Percentiles rank a stretch among this genome's conserved stretches.
Conservation (phyloP, 2,329 filamentous ascomycete genomes). For the Penicillium brasilianum region DNA sequence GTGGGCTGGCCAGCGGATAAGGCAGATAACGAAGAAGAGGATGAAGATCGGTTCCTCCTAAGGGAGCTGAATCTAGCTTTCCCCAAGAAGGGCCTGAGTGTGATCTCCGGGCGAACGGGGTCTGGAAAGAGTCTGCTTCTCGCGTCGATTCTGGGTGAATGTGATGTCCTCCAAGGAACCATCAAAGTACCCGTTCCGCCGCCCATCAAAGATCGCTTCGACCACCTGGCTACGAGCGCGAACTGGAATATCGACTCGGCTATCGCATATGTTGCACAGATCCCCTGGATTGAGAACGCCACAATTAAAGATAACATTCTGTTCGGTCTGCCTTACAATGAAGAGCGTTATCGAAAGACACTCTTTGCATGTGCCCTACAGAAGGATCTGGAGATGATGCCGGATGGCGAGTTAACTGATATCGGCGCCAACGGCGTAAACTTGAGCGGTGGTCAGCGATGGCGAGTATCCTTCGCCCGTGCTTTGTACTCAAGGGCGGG, state of each 20-base stretch:
- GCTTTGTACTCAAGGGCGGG: slow-evolving; percentile 80
- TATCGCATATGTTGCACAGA: slow-evolving; percentile 77
- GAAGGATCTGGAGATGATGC: slow-evolving; percentile 76
- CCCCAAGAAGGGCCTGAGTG: slow-evolving; percentile 70
- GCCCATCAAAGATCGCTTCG: slow-evolving; percentile 57
- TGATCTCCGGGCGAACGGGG: slow-evolving; percentile 78
- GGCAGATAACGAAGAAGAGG: slow-evolving; percentile 55
- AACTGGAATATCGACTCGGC: slow-evolving; percentile 48
- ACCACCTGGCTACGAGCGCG: slow-evolving; percentile 68
- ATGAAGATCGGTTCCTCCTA: slow-evolving; percentile 67
- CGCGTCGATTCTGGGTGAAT: slow-evolving; percentile 75
- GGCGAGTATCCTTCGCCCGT: slow-evolving; percentile 78
- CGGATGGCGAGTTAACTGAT: slow-evolving; percentile 78
- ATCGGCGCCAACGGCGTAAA: slow-evolving; percentile 87
- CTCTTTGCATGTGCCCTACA: slow-evolving; percentile 73
- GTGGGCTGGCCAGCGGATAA: slow-evolving; percentile 76
- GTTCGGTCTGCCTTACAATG: slow-evolving; percentile 73
- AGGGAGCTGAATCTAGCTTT: slow-evolving; percentile 69
- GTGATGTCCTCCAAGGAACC: slow-evolving; percentile 68
- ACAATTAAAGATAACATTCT: slow-evolving; percentile 78
- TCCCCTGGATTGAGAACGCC: slow-evolving; percentile 84
- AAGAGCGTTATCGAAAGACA: slow-evolving; percentile 72
- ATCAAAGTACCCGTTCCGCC: slow-evolving; percentile 55
- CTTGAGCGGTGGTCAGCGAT: slow-evolving; percentile 80
- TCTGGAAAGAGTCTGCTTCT: slow-evolving; percentile 78